phyloP scores from a whole-genome alignment of 2,329 filamentous ascomycete species.

The Phialophora macrospora region DNA sequence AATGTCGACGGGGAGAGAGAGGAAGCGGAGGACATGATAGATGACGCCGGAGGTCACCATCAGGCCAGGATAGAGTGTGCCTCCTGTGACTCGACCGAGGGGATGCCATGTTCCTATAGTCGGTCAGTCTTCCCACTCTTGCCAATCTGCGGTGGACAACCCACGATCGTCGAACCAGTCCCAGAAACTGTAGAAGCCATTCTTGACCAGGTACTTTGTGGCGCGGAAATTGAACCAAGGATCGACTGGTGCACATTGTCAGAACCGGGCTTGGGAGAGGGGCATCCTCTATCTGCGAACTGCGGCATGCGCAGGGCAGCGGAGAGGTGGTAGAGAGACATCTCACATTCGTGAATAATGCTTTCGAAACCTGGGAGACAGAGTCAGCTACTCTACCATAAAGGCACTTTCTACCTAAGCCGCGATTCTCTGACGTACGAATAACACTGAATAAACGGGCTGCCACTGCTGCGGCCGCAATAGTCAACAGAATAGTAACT shows the following conservation, averaged over 20 bases:
- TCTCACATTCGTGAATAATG: conserved; percentile 98
- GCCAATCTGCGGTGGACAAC: conserved; percentile 12
- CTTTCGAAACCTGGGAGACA: conserved; percentile 79
- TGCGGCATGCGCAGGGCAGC: conserved; percentile 8
- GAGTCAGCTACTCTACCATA: conserved; percentile 15
- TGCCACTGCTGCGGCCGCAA: conserved; percentile 87
- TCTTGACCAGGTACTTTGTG: conserved; percentile 93
- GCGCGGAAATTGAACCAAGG: conserved; percentile 99
- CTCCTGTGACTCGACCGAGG: conserved; percentile 94
- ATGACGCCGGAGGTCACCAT: conserved; percentile 99
- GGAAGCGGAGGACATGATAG: conserved; percentile 87
- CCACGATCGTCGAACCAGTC: conserved; percentile 98
- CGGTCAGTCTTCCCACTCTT: conserved; percentile 27
- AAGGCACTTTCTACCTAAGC: background rate
- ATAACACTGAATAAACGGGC: conserved; percentile 98
- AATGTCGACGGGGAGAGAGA: conserved; percentile 94
- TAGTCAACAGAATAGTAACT: conserved; percentile 86
- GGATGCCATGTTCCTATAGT: conserved; percentile 89
- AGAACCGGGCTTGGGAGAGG: conserved; percentile 34
- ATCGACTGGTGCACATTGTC: conserved; percentile 70
- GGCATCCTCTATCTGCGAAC: background rate
- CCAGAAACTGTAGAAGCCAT: conserved; percentile 99
- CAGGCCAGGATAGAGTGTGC: conserved; percentile 96
- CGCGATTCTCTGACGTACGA: conserved; percentile 64
- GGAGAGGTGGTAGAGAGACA: conserved; percentile 43